phyloP scores from a whole-genome alignment of 768 basidiomycete genomes.

The Pleurotus eryngii region DNA sequence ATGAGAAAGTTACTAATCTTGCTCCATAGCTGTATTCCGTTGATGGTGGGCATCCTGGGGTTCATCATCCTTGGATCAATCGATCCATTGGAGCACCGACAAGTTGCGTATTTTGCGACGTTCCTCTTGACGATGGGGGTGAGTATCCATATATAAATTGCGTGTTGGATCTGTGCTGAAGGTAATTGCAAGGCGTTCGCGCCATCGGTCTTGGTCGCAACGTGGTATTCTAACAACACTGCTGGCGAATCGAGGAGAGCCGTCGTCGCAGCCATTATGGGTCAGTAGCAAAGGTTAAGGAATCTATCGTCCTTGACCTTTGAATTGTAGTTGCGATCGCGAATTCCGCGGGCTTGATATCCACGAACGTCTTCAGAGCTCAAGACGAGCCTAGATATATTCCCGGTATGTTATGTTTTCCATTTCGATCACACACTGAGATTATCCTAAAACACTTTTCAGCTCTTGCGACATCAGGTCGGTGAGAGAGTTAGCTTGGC shows the following conservation, averaged over 20 bases:
- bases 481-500: constrained; percentile 5
- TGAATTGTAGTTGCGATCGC: constrained; percentile 38
- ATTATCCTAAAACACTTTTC: not conserved
- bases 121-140: constrained; percentile 51
- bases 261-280: constrained; percentile 50
- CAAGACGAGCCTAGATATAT: constrained; percentile 49
- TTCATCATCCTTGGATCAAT: constrained; percentile 47
- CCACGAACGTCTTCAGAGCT: constrained; percentile 49
- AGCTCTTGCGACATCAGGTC: constrained; percentile 44
- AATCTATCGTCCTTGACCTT: not conserved
- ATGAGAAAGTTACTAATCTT: not conserved
- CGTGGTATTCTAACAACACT: constrained; percentile 49
- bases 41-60: constrained; percentile 34
- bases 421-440: not conserved
- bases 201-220: constrained; percentile 42
- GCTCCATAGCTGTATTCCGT: constrained; percentile 35
- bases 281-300: constrained; percentile 19
- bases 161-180: not conserved
- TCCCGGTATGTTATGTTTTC: constrained; percentile 26
- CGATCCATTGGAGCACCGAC: constrained; percentile 33
- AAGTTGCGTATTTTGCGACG: constrained; percentile 51
- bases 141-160: constrained; percentile 11
- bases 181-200: constrained; percentile 36
- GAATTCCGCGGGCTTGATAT: constrained; percentile 46
- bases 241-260: constrained; percentile 46